These are phyloP conservation scores for Fusarium sp. DNA, from an alignment of 2,329 filamentous ascomycete genomes.

Conservation along the genomic window DNA sequence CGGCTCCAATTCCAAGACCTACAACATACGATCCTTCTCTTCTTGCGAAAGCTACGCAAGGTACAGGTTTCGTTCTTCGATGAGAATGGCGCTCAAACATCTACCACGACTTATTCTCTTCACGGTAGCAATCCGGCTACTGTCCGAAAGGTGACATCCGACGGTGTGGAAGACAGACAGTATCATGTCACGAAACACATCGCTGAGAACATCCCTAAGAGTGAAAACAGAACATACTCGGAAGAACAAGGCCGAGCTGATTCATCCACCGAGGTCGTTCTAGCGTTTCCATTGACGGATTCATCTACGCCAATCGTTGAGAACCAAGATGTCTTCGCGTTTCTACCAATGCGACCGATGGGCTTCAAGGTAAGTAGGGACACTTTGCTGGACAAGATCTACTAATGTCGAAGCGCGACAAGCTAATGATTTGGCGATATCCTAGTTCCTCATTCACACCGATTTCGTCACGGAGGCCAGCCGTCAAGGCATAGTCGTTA, in stretches of 20 bases:
- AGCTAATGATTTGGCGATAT: not conserved
- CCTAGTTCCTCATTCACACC: slow-evolving; percentile 63
- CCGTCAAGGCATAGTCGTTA: slow-evolving; percentile 58
- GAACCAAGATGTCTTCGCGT: slow-evolving; percentile 61
- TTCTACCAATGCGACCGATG: slow-evolving; percentile 60
- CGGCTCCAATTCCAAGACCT: slow-evolving; percentile 56
- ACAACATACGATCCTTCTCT: slow-evolving; percentile 58
- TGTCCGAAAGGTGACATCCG: slow-evolving; percentile 11
- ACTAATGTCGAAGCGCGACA: not conserved
- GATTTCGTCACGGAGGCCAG: slow-evolving; percentile 65
- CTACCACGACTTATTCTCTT: slow-evolving; percentile 26
- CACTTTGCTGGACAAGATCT: not conserved
- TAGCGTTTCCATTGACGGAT: slow-evolving; percentile 62
- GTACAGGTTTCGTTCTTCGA: slow-evolving; percentile 54
- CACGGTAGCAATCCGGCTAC: slow-evolving; percentile 18
- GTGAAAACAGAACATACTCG: slow-evolving; percentile 55
- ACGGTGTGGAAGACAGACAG: slow-evolving; percentile 19
- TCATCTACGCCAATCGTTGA: slow-evolving; percentile 54
- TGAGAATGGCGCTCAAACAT: slow-evolving; percentile 16
- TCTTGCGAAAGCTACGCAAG: slow-evolving; percentile 57
- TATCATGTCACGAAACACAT: slow-evolving; percentile 51
- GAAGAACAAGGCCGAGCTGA: slow-evolving; percentile 46
- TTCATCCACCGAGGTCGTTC: slow-evolving; percentile 55
- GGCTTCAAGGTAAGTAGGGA: slow-evolving; percentile 58
- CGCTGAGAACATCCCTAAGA: slow-evolving; percentile 51